Evolutionary conservation across 73 alveolate genomes (phyloP).

Genomic region (Effrenium voratum): DNA sequence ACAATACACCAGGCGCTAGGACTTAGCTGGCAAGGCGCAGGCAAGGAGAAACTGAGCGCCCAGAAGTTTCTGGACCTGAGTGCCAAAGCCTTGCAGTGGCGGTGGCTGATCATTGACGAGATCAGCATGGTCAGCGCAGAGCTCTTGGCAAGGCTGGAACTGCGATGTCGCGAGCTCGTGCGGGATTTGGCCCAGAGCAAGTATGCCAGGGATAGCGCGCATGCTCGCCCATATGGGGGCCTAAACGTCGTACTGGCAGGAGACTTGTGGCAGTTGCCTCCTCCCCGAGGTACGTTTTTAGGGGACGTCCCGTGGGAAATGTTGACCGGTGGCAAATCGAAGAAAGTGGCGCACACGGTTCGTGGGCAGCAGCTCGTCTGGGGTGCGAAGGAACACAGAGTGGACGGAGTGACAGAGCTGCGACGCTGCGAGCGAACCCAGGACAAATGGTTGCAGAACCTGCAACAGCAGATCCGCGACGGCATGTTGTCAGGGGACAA

Average conservation of each 20-base stretch:
- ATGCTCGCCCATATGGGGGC: constrained; percentile 19
- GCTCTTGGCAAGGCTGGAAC: neutral
- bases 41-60: neutral
- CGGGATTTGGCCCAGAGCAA: neutral
- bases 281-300: constrained; percentile 2
- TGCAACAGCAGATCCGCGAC: neutral
- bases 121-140: constrained; percentile 55
- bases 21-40: neutral
- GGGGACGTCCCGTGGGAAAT: constrained; percentile 16
- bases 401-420: neutral
- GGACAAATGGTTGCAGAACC: neutral
- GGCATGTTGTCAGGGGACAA: neutral
- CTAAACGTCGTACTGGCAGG: neutral
- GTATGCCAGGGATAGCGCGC: neutral
- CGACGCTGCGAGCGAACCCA: neutral
- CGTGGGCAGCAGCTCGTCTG: constrained; percentile 12
- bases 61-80: neutral
- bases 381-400: neutral
- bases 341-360: neutral
- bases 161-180: constrained; percentile 7
- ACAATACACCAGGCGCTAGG: constrained; percentile 39
- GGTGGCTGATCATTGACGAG: constrained; percentile 41
- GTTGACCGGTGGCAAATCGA: neutral
- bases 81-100: neutral
- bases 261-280: constrained; percentile 30